These are phyloP conservation scores for Gynandropsis gynandra DNA, from an alignment of 345 rosid species.

Conservation along the genomic window DNA sequence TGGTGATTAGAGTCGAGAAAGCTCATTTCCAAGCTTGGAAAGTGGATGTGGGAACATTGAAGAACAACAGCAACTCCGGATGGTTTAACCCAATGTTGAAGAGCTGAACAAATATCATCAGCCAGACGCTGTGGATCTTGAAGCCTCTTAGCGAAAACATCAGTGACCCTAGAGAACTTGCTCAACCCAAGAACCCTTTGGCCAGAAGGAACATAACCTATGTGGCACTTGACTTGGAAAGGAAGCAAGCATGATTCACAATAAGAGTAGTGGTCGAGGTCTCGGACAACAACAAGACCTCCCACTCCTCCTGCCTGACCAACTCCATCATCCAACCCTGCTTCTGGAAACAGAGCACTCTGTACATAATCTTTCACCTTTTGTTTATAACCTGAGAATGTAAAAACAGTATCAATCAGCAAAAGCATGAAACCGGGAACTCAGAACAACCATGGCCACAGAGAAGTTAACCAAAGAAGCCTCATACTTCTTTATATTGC, in stretches of 20 bases:
- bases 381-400: conserved; percentile 57
- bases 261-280: conserved; percentile 77
- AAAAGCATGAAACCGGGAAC: no score
- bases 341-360: conserved; percentile 91
- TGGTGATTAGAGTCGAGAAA: conserved; percentile 37
- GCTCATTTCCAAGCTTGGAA: conserved; percentile 47
- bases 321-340: conserved; percentile 52
- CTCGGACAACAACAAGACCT: conserved; percentile 85
- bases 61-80: conserved; percentile 86
- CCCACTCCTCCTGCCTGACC: conserved; percentile 91
- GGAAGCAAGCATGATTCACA: conserved; percentile 94
- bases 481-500: no score
- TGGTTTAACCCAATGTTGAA: conserved; percentile 70
- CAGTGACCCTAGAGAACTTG: conserved; percentile 84
- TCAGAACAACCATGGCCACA: no score
- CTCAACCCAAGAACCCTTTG: conserved; percentile 80
- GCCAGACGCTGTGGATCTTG: conserved; percentile 83
- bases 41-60: conserved; percentile 71
- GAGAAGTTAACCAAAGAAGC: no score
- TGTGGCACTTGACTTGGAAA: conserved; percentile 74
- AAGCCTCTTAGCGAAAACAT: conserved; percentile 78
- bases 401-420: conserved; percentile 5
- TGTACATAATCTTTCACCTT: conserved; percentile 66
- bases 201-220: conserved; percentile 83
- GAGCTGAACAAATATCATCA: conserved; percentile 65